Evolutionary conservation across 2,329 filamentous ascomycete species (phyloP).

Genomic region (Cryphonectria radicalis): DNA sequence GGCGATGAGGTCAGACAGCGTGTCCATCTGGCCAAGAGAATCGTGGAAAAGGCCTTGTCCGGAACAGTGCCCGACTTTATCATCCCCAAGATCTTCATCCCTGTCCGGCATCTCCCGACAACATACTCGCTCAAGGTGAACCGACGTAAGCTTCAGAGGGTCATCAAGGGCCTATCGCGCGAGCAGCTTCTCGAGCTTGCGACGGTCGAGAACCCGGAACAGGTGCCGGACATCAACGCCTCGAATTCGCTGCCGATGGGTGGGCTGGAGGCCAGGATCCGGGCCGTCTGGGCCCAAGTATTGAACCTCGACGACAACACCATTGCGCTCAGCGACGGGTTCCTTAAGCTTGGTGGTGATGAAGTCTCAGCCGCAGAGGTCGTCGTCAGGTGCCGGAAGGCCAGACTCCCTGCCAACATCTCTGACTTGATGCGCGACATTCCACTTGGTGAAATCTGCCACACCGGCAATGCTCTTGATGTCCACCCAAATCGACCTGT

Average conservation of each 20-base stretch:
- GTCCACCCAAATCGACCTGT: not conserved
- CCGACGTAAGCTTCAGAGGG: conserved; percentile 50
- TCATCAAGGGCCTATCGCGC: conserved; percentile 47
- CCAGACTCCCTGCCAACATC: conserved; percentile 47
- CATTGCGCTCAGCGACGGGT: conserved; percentile 50
- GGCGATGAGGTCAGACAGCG: conserved; percentile 47
- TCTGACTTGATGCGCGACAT: conserved; percentile 47
- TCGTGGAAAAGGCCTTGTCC: conserved; percentile 48
- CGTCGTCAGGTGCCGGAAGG: conserved; percentile 49
- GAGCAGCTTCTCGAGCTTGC: conserved; percentile 49
- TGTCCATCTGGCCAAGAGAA: conserved; percentile 48
- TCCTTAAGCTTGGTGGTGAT: conserved; percentile 53
- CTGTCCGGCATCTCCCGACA: conserved; percentile 52
- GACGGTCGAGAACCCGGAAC: conserved; percentile 42
- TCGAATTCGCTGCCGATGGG: conserved; percentile 54
- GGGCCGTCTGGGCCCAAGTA: conserved; percentile 52
- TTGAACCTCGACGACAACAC: conserved; percentile 44
- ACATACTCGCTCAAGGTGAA: conserved; percentile 57
- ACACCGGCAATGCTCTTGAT: not conserved
- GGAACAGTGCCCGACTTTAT: conserved; percentile 45
- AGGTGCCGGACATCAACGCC: conserved; percentile 40
- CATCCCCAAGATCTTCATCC: conserved; percentile 54
- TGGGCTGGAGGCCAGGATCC: conserved; percentile 51
- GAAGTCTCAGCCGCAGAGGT: conserved; percentile 49
- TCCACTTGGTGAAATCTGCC: conserved; percentile 44